Evolutionary conservation across 2,329 filamentous ascomycete genomes (phyloP).

Genomic region (Byssothecium circinans): DNA sequence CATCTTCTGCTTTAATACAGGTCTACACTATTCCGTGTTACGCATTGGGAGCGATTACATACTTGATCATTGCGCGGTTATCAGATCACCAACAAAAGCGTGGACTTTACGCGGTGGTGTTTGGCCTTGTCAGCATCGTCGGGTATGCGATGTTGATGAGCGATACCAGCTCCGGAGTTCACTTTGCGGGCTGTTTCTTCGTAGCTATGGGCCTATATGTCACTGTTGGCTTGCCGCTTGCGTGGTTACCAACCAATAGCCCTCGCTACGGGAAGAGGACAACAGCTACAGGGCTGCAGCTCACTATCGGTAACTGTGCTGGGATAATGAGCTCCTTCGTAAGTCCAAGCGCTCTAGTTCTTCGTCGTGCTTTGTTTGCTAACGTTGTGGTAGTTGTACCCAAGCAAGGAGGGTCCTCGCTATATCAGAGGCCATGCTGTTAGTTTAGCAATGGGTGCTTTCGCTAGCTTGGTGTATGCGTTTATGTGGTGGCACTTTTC

Average conservation of each 20-base stretch:
- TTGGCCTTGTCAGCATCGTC: constrained; percentile 64
- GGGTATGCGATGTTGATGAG: constrained; percentile 71
- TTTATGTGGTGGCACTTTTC: constrained; percentile 45
- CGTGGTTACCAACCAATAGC: constrained; percentile 66
- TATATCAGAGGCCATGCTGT: constrained; percentile 57
- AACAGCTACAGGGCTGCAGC: constrained; percentile 69
- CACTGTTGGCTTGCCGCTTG: constrained; percentile 57
- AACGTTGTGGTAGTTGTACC: constrained; percentile 46
- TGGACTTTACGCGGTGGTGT: constrained; percentile 64
- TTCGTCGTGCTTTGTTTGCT: not conserved
- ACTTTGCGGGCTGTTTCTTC: constrained; percentile 78
- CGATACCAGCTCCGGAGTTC: constrained; percentile 61
- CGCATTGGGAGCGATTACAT: constrained; percentile 68
- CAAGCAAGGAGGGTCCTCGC: constrained; percentile 46
- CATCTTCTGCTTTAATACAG: constrained; percentile 67
- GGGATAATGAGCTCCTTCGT: constrained; percentile 76
- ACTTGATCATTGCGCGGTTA: constrained; percentile 65
- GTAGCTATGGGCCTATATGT: constrained; percentile 73
- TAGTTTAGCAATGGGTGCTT: constrained; percentile 53
- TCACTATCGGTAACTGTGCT: constrained; percentile 69
- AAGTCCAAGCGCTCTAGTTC: constrained; percentile 24
- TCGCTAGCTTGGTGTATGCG: constrained; percentile 42
- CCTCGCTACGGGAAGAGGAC: constrained; percentile 77
- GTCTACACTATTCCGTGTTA: constrained; percentile 80
- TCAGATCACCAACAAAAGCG: constrained; percentile 69